A percentile compares a stretch with the other conserved stretches of the same genome.
Conservation (phyloP, 257 asterid species). For the Buddleja alternifolia region DNA sequence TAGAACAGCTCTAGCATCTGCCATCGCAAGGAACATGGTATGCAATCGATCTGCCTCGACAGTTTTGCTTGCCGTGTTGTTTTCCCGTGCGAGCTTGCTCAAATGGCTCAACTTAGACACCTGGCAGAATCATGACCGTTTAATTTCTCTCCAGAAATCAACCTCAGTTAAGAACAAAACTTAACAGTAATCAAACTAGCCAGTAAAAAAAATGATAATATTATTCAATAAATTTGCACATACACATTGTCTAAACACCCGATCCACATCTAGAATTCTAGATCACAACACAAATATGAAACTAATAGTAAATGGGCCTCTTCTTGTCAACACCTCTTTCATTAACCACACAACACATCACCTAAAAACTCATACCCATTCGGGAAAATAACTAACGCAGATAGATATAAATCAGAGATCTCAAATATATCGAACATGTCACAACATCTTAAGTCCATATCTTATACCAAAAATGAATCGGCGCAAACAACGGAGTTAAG, state of each 20-base stretch:
- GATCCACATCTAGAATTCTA: slow-evolving; percentile 1
- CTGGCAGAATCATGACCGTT: slow-evolving; percentile 39
- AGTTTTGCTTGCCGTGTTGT: slow-evolving; percentile 85
- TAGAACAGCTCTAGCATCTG: slow-evolving; percentile 95
- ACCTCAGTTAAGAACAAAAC: background rate
- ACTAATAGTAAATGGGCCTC: background rate
- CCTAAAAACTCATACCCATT: background rate
- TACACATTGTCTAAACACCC: background rate
- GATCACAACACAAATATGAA: background rate
- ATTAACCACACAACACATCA: background rate
- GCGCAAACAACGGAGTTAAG: background rate
- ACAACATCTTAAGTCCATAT: background rate
- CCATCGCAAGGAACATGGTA: slow-evolving; percentile 98
- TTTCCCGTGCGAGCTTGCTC: slow-evolving; percentile 98
- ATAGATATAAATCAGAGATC: background rate
- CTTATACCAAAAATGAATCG: background rate
- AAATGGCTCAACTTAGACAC: slow-evolving; percentile 93
- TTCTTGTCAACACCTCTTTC: slow-evolving; percentile 1
- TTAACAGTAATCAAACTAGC: background rate
- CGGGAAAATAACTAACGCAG: background rate
- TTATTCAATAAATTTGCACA: no score
- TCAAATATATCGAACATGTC: background rate
- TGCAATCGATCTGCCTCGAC: slow-evolving; percentile 93
- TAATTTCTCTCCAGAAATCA: slow-evolving; percentile 1
- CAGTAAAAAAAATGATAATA: no score